Evolutionary conservation across 441 rosid genomes (phyloP), one percentile per base, ranked within the genome.

Genomic region (Bruguiera hainesii): DNA sequence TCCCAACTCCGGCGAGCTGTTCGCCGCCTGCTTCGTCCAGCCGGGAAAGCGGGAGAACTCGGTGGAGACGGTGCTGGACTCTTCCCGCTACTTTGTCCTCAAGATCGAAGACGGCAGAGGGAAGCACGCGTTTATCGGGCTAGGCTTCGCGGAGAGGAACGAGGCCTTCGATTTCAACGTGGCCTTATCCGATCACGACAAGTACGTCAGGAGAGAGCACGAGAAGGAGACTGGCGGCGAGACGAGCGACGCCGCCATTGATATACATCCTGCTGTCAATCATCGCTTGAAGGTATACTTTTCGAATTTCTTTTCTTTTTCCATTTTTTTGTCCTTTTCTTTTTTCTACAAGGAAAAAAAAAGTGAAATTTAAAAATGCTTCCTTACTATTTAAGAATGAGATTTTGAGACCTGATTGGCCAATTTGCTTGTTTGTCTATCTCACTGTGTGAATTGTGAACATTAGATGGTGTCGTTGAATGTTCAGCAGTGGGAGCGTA

Each of bases 141-240:
- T 94, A 29, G 97, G 98, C 18, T 94, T 94, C 68, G 51, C 80
- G n/a, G 98, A 95, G 78, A 79, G 99, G 76, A 92, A 95, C 60
- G 99, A 95, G 65, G 99, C 98, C 13, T 95, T 91, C 67, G 99
- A 95, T 89, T 95, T 95, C 85, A 95, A 95, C 66, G 99, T 95
- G 7, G 98, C 99, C 0, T 80, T 95, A 67, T 95, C 99, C 66
- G 97, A 92, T 87, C 98, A 92, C 70, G 96, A 91, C 63, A 92
- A 90, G 86, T 85, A 91, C 35, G 85, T 89, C 11, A 85, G 80
- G 73, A 84, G 97, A 80, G 96, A 87, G 74, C 71, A 68, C 33
- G 98, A 90, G 79, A 87, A 87, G 69, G 97, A 91, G 83, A 70
- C 21, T 16, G 21, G 74, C 7, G 91, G 86, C 3, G 95, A 82